Evolutionary conservation across 345 rosid species (phyloP).

Genomic region (Aegle marmelos): DNA sequence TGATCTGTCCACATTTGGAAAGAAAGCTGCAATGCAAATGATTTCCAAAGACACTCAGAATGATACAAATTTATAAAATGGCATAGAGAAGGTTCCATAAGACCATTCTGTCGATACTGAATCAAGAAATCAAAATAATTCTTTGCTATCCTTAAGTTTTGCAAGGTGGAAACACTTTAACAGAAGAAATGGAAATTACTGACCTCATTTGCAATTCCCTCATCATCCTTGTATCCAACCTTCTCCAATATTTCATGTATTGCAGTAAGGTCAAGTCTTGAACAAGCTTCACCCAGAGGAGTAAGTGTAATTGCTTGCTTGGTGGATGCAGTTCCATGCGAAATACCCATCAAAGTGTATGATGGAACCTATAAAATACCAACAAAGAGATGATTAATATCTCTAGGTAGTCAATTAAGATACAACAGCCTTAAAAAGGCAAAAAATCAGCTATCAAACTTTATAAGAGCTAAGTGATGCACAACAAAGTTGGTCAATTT

Average conservation of each 20-base stretch:
- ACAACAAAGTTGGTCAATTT: not conserved
- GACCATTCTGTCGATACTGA: not conserved
- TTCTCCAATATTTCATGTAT: slow-evolving; percentile 76
- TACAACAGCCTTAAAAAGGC: not conserved
- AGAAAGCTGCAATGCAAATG: slow-evolving; percentile 53
- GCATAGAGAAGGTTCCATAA: not conserved
- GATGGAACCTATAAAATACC: slow-evolving; percentile 53
- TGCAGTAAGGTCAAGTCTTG: slow-evolving; percentile 73
- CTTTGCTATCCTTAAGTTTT: not conserved
- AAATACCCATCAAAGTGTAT: slow-evolving; percentile 58
- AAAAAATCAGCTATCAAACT: not conserved
- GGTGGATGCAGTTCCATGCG: slow-evolving; percentile 48
- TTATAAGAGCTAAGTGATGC: not conserved
- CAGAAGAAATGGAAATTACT: slow-evolving; percentile 5
- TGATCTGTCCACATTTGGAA: slow-evolving; percentile 74
- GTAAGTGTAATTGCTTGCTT: slow-evolving; percentile 42
- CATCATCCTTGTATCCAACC: slow-evolving; percentile 77
- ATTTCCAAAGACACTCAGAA: not conserved
- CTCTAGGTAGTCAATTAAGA: not conserved
- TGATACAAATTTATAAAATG: not conserved
- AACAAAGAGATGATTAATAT: not conserved
- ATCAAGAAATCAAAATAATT: not conserved
- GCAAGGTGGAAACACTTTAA: slow-evolving; percentile 1
- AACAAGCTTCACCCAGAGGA: slow-evolving; percentile 79
- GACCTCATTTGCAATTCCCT: slow-evolving; percentile 82